phyloP scores from a whole-genome alignment of 805 yeast genomes.

The Kodamaea fukazawae region DNA sequence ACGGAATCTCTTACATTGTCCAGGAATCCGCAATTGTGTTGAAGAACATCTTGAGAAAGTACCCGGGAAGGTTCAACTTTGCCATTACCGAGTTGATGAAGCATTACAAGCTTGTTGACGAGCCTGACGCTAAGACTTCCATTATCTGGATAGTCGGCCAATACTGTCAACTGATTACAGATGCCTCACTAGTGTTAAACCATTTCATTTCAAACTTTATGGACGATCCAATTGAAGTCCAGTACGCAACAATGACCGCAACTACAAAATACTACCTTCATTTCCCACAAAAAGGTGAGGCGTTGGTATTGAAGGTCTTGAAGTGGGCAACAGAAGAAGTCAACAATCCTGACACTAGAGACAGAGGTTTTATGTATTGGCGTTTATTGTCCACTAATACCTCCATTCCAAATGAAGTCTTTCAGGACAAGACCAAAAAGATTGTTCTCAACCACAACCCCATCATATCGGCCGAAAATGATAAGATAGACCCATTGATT shows the following conservation, averaged over 20 bases:
- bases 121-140: constrained; percentile 75
- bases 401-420: constrained; percentile 39
- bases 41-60: constrained; percentile 72
- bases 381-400: constrained; percentile 54
- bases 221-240: constrained; percentile 73
- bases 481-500: constrained; percentile 63
- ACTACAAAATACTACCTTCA: constrained; percentile 64
- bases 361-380: constrained; percentile 85
- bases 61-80: constrained; percentile 54
- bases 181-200: constrained; percentile 39
- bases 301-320: constrained; percentile 55
- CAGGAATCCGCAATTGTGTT: constrained; percentile 79
- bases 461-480: constrained; percentile 61
- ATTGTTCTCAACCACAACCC: constrained; percentile 66
- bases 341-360: constrained; percentile 83
- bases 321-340: constrained; percentile 70
- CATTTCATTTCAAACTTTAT: constrained; percentile 46
- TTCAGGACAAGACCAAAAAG: constrained; percentile 35
- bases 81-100: constrained; percentile 28
- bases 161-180: constrained; percentile 48
- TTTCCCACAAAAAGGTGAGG: constrained; percentile 53
- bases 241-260: constrained; percentile 70
- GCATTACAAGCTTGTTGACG: constrained; percentile 50
- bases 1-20: constrained; percentile 68
- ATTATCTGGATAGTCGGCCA: constrained; percentile 85